phyloP scores from a whole-genome alignment of 2,329 filamentous ascomycete species.

The Pestalotiopsis sp. region DNA sequence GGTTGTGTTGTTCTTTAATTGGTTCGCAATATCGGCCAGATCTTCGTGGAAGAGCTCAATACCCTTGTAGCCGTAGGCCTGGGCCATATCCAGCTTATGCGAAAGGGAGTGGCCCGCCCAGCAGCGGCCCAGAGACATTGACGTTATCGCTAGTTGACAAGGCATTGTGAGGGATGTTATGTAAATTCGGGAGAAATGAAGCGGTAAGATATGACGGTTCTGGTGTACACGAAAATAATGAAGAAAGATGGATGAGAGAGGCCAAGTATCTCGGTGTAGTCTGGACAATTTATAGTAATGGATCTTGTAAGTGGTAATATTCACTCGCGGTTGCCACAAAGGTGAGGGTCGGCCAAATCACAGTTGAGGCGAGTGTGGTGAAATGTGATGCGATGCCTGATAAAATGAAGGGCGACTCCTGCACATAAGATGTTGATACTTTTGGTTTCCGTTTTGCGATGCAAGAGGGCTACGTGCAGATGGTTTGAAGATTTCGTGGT shows the following conservation, averaged over 20 bases:
- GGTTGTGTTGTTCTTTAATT: slow-evolving; percentile 43
- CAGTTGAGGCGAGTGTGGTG: neutral
- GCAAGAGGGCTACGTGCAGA: neutral
- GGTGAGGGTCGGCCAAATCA: neutral
- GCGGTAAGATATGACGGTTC: neutral
- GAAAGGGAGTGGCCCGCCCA: slow-evolving; percentile 68
- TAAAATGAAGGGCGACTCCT: neutral
- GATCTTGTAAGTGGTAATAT: neutral
- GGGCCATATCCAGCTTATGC: slow-evolving; percentile 70
- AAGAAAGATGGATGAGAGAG: neutral
- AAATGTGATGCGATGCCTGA: neutral
- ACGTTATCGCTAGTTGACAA: slow-evolving; percentile 69
- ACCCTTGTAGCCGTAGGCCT: slow-evolving; percentile 65
- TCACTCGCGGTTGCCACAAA: neutral
- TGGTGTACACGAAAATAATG: neutral
- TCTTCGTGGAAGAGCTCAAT: slow-evolving; percentile 83
- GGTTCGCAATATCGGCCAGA: slow-evolving; percentile 61
- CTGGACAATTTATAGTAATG: neutral
- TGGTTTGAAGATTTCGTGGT: neutral
- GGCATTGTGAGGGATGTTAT: slow-evolving; percentile 40
- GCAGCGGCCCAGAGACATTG: slow-evolving; percentile 76
- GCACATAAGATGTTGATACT: neutral
- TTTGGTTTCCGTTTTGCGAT: neutral
- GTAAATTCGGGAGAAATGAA: neutral
- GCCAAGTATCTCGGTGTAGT: neutral